Evolutionary conservation across 306 rosid genomes (phyloP).

Genomic region (Carpinus fangiana): DNA sequence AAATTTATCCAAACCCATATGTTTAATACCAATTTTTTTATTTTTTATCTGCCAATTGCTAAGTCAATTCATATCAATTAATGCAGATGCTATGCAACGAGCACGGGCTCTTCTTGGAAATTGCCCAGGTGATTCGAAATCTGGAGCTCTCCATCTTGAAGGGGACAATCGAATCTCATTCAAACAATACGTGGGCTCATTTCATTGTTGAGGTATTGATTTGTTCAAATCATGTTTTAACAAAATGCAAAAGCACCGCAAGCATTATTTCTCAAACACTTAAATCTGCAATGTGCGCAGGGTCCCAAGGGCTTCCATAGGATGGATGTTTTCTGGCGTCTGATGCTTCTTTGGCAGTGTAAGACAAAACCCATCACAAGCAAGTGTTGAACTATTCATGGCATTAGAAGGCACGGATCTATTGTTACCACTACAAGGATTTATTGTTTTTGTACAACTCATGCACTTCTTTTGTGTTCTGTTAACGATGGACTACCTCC

Average conservation of each 20-base stretch:
- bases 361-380: slow-evolving; percentile 40
- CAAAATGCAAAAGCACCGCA: not conserved
- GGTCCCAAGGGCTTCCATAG: slow-evolving; percentile 84
- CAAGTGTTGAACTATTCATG: slow-evolving; percentile 38
- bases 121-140: slow-evolving; percentile 62
- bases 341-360: slow-evolving; percentile 79
- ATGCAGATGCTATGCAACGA: slow-evolving; percentile 61
- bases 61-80: not conserved
- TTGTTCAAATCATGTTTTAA: not conserved
- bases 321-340: slow-evolving; percentile 81
- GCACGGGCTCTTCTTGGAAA: slow-evolving; percentile 77
- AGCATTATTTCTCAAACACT: not conserved
- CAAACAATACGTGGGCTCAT: slow-evolving; percentile 60
- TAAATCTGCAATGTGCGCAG: slow-evolving; percentile 32
- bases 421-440: slow-evolving; percentile 1
- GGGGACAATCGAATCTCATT: slow-evolving; percentile 60
- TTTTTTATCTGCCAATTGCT: not conserved
- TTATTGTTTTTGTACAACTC: slow-evolving; percentile 14
- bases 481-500: not conserved
- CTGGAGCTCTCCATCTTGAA: slow-evolving; percentile 68
- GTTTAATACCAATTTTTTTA: not conserved
- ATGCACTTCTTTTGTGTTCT: not conserved
- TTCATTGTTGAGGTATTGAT: slow-evolving; percentile 74
- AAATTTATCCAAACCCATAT: not conserved
- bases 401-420: not conserved